A percentile compares a stretch with the other conserved stretches of the same genome.
Conservation (phyloP, 441 rosid genomes). For the Euphorbia neoarborescens region DNA sequence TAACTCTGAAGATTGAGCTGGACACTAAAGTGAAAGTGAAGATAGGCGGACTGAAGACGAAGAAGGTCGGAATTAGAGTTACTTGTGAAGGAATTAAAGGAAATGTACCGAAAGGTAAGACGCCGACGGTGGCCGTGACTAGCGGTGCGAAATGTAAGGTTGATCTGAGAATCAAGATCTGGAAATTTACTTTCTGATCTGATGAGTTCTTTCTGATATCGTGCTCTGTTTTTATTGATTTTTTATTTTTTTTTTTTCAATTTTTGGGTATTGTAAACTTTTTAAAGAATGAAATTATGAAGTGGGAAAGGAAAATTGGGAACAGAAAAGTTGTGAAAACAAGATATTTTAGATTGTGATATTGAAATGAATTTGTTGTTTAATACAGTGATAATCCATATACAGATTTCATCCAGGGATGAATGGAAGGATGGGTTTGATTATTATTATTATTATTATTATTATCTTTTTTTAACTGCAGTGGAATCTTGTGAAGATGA, state of each 20-base stretch:
- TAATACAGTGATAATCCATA: neutral
- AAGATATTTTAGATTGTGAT: neutral
- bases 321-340: slow-evolving; percentile 12
- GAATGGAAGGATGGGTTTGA: no score
- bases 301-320: neutral
- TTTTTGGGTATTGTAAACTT: slow-evolving; percentile 1
- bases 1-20: slow-evolving; percentile 46
- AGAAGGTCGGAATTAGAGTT: slow-evolving; percentile 55
- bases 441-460: no score
- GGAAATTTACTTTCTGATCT: slow-evolving; percentile 64
- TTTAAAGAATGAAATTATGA: neutral
- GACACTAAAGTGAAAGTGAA: slow-evolving; percentile 59
- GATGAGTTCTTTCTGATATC: neutral
- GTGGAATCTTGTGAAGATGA: no score
- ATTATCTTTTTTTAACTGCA: no score
- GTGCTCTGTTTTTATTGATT: neutral
- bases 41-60: slow-evolving; percentile 49
- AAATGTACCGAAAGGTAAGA: slow-evolving; percentile 47
- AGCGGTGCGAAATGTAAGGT: slow-evolving; percentile 58
- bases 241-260: slow-evolving; percentile 1
- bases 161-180: slow-evolving; percentile 67
- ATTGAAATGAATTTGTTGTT: neutral
- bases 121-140: slow-evolving; percentile 49
- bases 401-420: no score
- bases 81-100: slow-evolving; percentile 57